Evolutionary conservation across 2,329 filamentous ascomycete genomes (phyloP), one percentile per base, ranked within the genome.

Genomic region (Epichloe aotearoae): DNA sequence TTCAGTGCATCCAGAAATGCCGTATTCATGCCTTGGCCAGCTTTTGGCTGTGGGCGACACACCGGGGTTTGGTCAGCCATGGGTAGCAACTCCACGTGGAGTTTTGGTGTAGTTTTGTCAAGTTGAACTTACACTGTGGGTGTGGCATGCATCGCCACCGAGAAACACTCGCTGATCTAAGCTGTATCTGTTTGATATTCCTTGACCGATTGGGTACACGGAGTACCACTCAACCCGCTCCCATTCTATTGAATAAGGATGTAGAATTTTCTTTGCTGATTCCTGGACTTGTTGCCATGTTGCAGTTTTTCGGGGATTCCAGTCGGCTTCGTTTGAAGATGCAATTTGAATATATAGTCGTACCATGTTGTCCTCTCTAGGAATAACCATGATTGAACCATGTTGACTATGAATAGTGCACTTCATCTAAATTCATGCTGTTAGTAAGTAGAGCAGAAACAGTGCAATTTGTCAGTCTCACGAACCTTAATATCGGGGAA

Each of bases 1-100:
- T 96, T 97, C 53, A 88, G 79, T 1, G 88, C 88, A 58, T 91
- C 85, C 48, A 86, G 72, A 68, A 88, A 88, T 3, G 83, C 84
- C 0, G 84, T 85, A 61, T 88, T 88, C 85, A 88, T 88, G 33
- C 84, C 84, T 65, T 88, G 84, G 1, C 84, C 84, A 34, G 84
- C 84, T 70, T 87, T 88, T 38, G 84, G 84, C 77, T 81, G 59
- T 75, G 73, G 46, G 20, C 66, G 12, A 5, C 11, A 12, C 36
- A 30, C 17, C 30, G 14, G 1, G 7, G n/a, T 12, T 42, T 37
- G 15, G 48, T 50, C 30, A 48, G 23, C 30, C 5, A 36, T 20
- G 10, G 6, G 15, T 23, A 47, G 19, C 19, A 17, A 36, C 8
- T 4, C 26, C 3, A 34, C 10, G 15, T 37, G 17, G 5, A 2